These are phyloP conservation scores for Lodderomyces oxycetoniae DNA, from an alignment of 1,139 yeast species.

Conservation along the genomic window DNA sequence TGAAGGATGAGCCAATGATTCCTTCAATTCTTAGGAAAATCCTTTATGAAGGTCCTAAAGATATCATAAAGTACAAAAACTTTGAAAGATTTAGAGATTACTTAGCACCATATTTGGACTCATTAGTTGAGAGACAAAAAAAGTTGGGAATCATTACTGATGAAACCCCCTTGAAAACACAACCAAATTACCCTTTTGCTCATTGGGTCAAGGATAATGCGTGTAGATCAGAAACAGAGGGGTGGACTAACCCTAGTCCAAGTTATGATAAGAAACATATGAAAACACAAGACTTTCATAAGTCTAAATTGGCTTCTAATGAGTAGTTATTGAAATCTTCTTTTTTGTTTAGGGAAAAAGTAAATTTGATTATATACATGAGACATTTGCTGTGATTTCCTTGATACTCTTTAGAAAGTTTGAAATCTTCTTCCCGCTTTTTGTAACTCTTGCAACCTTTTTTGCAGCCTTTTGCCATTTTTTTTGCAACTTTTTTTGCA, in stretches of 20 bases:
- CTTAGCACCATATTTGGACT: conserved; percentile 53
- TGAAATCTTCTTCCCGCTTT: too few species aligned
- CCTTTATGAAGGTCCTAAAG: conserved; percentile 61
- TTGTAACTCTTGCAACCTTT: too few species aligned
- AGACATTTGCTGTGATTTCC: too few species aligned
- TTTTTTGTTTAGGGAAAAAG: not conserved
- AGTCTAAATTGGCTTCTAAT: conserved; percentile 17
- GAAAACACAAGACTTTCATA: conserved; percentile 21
- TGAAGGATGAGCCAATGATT: conserved; percentile 72
- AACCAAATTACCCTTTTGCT: conserved; percentile 61
- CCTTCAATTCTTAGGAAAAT: conserved; percentile 64
- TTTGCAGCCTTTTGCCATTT: too few species aligned
- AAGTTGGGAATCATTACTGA: conserved; percentile 50
- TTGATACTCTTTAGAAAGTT: too few species aligned
- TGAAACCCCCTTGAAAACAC: conserved; percentile 57
- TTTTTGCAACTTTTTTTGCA: too few species aligned
- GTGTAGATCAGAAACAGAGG: conserved; percentile 35
- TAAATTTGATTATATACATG: too few species aligned
- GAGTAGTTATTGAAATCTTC: too few species aligned
- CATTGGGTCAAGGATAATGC: conserved; percentile 42
- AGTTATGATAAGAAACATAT: conserved; percentile 19
- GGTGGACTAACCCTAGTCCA: conserved; percentile 46
- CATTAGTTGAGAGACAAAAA: conserved; percentile 51
- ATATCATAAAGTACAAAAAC: conserved; percentile 58
- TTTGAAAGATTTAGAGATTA: conserved; percentile 57